Base-by-base conservation (phyloP, 2,329 filamentous ascomycete species). In the Colletotrichum somersetense region DNA sequence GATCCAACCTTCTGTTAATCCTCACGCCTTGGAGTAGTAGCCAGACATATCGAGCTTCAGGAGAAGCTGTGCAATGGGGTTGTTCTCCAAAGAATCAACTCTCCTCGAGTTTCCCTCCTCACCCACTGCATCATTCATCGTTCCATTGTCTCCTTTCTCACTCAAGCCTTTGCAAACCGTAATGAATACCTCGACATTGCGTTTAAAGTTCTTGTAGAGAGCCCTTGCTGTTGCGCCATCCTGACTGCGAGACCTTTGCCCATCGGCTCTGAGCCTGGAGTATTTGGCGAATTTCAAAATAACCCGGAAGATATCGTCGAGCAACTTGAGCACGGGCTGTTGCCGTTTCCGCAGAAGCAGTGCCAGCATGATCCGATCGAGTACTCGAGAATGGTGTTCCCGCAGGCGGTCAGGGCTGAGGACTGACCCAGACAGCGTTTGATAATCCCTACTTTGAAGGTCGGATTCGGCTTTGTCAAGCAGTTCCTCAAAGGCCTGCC, bases 331-430 rank as follows among this genome's bases (percentile, higher is more conserved):
- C 0, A 95, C 89, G 1, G 93, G 91, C 71, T 90, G 86, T 79
- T 97, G 94, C 46, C 92, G 86, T 77, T 92, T 93, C 71, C 92
- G 88, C 3, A 97, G 83, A 18, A 97, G 86, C 0, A 96, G 83
- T 0, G 90, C 89, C 73, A 91, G 89, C 83, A 95, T 89, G 58
- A 97, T 94, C 62, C 90, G 87, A 78, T 97, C 92, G 2, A 97
- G 85, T 10, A 91, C 88, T 44, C 88, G 85, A 73, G 95, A 91
- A 75, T 97, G 94, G 33, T 91, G 88, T 55, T 90, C 87, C 30
- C 91, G 87, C 16, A 97, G 82, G 53, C 88, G 85, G 50, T 91
- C 89, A 0, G 95, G 87, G 18, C 93, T 92, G 75, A 78, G 88
- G 85, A 14, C 84, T 84, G 16, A 82, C 81, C 57, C 86, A 84